phyloP scores from a whole-genome alignment of 306 rosid genomes.

The Delonix regia region DNA sequence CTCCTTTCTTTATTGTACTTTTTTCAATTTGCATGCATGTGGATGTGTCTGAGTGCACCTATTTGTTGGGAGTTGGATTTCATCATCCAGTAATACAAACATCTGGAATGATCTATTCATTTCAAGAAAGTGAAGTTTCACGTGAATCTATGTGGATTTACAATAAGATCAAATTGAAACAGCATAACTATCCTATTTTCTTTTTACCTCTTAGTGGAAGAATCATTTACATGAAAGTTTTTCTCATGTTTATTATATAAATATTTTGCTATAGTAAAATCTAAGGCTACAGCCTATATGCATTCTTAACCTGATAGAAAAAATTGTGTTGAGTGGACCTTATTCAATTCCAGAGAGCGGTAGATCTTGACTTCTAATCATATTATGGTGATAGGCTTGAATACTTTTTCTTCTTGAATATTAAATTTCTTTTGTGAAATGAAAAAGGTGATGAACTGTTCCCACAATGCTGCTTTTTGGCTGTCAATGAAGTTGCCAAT shows the following conservation, averaged over 20 bases:
- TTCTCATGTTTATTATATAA: not conserved
- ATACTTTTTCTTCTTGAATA: not conserved
- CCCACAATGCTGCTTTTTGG: not conserved
- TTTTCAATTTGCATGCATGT: slow-evolving; percentile 16
- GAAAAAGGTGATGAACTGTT: slow-evolving; percentile 20
- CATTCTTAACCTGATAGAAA: not conserved
- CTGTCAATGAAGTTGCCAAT: not conserved
- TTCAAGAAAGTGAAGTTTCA: not conserved
- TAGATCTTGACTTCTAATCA: slow-evolving; percentile 2
- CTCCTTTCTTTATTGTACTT: not conserved
- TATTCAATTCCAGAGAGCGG: not conserved
- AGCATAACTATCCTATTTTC: not conserved
- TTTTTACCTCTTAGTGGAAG: not conserved
- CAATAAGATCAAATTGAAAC: not conserved
- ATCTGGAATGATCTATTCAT: not conserved
- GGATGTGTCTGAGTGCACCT: slow-evolving; percentile 6
- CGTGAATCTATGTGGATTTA: slow-evolving; percentile 11
- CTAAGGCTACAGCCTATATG: not conserved
- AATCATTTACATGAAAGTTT: not conserved
- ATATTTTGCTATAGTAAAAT: not conserved
- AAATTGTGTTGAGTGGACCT: not conserved
- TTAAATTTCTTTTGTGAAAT: slow-evolving; percentile 16
- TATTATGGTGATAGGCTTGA: not conserved
- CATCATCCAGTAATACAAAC: not conserved
- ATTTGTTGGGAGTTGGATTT: slow-evolving; percentile 13